Evolutionary conservation across 768 basidiomycete species (phyloP), one percentile per base, ranked within the genome.

Genomic region (Lactarius psammicola): DNA sequence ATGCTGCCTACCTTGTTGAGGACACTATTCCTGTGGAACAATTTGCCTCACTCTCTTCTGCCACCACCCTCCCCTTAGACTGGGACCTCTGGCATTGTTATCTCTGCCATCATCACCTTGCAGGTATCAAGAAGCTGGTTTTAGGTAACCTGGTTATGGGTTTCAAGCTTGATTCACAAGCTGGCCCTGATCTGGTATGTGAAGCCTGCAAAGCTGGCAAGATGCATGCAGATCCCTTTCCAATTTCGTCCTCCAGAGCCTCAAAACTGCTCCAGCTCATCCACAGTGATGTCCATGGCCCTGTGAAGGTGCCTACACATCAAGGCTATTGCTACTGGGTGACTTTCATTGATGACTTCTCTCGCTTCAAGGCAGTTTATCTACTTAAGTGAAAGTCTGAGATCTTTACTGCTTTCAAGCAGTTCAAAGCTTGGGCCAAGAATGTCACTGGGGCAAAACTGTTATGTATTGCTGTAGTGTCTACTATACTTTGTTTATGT

Each of bases 141-240:
- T 44, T 20, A 44, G 58, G 58, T 13, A 59, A 59, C 58, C 30
- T 59, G 28, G 42, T 59, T 28, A 44, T 9, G 3, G 42, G 58
- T 44, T 31, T 59, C 11, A 31, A 10, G 9, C 58, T 59, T 31
- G 58, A 59, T 13, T 44, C 30, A 10, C 18, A 44, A n/a, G 57
- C 57, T 1, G 18, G 18, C 3, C 57, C 57, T 42, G 57, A 58
- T 58, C 57, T 10, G 20, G 38, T 58, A 23, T 28, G n/a, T 2
- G 11, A n/a, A 36, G 26, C 42, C 42, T 44, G 42, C 18, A 44
- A 44, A n/a, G 42, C 42, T 44, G 42, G 42, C 42, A 44, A 44
- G 42, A 44, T 44, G 42, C 42, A n/a, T 20, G 42, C 42, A 44
- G 42, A 44, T 44, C 42, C 44, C 44, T 46, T 46, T 8, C 44